phyloP scores from a whole-genome alignment of 2,329 filamentous ascomycete species.

The Penicillium sclerotiorum region DNA sequence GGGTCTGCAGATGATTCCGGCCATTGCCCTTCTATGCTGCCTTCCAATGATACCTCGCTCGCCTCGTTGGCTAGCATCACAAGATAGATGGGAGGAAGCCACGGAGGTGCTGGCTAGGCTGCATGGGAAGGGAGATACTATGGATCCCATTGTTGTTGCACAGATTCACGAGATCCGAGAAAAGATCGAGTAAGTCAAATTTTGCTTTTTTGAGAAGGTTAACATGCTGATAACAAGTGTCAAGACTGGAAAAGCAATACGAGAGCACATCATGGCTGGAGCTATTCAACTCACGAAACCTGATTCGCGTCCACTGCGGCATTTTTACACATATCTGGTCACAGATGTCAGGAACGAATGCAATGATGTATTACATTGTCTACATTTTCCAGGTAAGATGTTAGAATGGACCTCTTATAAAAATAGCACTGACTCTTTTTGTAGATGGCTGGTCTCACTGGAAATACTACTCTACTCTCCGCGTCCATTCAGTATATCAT shows the following conservation, averaged over 20 bases:
- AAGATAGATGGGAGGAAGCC: slow-evolving; percentile 68
- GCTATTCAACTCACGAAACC: slow-evolving; percentile 54
- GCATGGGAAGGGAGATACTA: slow-evolving; percentile 55
- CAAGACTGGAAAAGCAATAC: slow-evolving; percentile 60
- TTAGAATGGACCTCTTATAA: neutral
- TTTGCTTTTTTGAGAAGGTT: neutral
- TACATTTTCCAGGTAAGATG: slow-evolving; percentile 33
- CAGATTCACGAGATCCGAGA: slow-evolving; percentile 59
- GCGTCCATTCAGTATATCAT: slow-evolving; percentile 67
- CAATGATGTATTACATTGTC: slow-evolving; percentile 53
- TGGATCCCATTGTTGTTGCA: slow-evolving; percentile 53
- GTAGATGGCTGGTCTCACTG: slow-evolving; percentile 59
- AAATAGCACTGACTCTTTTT: slow-evolving; percentile 13
- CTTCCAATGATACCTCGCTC: slow-evolving; percentile 64
- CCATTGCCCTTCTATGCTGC: slow-evolving; percentile 53
- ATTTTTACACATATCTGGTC: slow-evolving; percentile 64
- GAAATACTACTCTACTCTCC: slow-evolving; percentile 61
- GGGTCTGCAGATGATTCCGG: slow-evolving; percentile 63
- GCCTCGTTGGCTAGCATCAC: slow-evolving; percentile 66
- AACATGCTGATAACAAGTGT: slow-evolving; percentile 45
- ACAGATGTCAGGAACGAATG: slow-evolving; percentile 63
- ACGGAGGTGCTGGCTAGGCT: slow-evolving; percentile 57
- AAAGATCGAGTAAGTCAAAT: slow-evolving; percentile 21
- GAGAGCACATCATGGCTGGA: slow-evolving; percentile 53
- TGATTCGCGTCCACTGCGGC: slow-evolving; percentile 60